Evolutionary conservation across 176 grass and related monocot genomes (phyloP).

Genomic region (Rhynchospora pubera): DNA sequence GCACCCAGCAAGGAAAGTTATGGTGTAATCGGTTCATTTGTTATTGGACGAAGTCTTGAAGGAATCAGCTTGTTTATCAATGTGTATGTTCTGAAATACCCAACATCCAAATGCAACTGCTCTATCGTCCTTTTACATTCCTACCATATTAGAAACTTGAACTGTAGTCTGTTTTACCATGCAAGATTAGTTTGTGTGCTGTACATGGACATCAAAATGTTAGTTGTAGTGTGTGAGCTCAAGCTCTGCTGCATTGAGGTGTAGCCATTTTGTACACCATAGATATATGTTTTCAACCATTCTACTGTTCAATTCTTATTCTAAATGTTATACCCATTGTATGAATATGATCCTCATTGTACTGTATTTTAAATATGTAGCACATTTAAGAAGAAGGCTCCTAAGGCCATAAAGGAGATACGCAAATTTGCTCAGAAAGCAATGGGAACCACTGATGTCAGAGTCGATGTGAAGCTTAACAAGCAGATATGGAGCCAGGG

Average conservation of each 20-base stretch:
- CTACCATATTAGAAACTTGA: background rate
- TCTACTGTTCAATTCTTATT: background rate
- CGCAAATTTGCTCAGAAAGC: constrained; percentile 83
- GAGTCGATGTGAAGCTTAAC: constrained; percentile 83
- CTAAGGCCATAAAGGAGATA: constrained; percentile 87
- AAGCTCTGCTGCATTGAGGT: background rate
- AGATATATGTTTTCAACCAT: background rate
- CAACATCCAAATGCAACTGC: background rate
- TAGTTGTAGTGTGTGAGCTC: background rate
- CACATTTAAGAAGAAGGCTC: constrained; percentile 95
- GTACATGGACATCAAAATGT: background rate
- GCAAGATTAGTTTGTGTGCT: background rate
- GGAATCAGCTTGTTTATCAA: background rate
- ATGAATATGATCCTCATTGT: background rate
- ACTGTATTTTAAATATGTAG: constrained; percentile 23
- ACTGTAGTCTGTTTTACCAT: background rate
- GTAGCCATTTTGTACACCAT: background rate
- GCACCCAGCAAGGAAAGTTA: background rate
- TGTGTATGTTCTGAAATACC: background rate
- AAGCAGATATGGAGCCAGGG: constrained; percentile 96
- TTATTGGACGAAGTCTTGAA: background rate
- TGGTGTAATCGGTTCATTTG: background rate
- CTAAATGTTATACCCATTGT: background rate
- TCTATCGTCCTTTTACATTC: background rate
- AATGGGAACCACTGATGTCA: constrained; percentile 77